Base-by-base conservation (phyloP, 2,329 filamentous ascomycete species). In the Verticillium longisporum region DNA sequence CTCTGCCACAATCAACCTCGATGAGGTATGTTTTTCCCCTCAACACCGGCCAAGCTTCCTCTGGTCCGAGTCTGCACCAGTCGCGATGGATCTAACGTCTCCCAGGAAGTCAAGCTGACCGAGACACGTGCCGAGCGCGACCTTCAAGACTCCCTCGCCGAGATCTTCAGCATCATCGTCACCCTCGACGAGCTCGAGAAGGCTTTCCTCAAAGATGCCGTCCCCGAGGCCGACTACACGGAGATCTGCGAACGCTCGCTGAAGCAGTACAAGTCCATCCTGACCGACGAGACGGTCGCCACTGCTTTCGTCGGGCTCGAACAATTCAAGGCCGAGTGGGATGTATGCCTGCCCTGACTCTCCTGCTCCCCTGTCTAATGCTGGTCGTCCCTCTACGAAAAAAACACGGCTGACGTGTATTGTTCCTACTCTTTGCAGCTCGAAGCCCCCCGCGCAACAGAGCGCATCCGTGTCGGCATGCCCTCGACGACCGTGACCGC, bases 161-260 rank as follows among this genome's bases (percentile, higher is more conserved):
- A 99, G 76, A 88, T 99, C 31, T 99, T 98, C 77, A 97, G 93
- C 77, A 98, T 99, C 67, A 94, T 99, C 41, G 85, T 97, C 64
- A 98, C 95, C 0, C 81, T 99, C 3, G 95, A 99, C 72, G 92
- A 96, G 65, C 84, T 99, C 1, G 95, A 99, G 71, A 97, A 96
- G 74, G 96, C 94, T 0, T 99, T 97, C 71, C 85, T 99, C 45
- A 96, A 97, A 71, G 95, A 99, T 80, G 94, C 92, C 26, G 89
- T 99, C 58, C 86, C 90, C 6, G 95, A 98, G 75, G 83, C 83
- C 59, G 94, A 97, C 70, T 99, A 99, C 74, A 96, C 93, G 1
- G 95, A 98, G 72, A 97, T 95, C 66, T 99, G 96, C 80, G 91
- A 93, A 71, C 87, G 95, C 45, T 85, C 97, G 62, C 77, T 99